Conservation (phyloP, 2,329 filamentous ascomycete species). For the Aspergillus novoparasiticus region DNA sequence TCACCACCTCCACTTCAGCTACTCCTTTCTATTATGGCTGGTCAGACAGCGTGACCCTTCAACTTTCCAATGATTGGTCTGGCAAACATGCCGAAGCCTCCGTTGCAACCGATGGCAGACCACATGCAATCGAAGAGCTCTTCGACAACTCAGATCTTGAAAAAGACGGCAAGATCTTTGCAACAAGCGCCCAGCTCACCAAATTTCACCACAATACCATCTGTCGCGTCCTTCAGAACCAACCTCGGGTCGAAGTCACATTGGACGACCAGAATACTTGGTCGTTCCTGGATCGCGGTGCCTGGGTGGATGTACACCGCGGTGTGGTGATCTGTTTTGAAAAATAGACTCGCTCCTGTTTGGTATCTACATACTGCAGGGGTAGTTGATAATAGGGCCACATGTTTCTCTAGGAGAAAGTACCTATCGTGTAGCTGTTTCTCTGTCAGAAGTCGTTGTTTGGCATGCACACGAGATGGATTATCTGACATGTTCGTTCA, state of each 20-base stretch:
- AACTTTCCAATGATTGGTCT: constrained; percentile 5
- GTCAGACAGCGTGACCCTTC: neutral
- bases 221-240: neutral
- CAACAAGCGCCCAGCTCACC: constrained; percentile 2
- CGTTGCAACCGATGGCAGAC: neutral
- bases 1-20: neutral
- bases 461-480: neutral
- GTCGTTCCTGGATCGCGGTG: constrained; percentile 1
- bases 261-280: neutral
- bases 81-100: neutral
- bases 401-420: neutral
- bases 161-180: neutral
- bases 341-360: neutral
- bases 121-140: neutral
- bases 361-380: neutral
- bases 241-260: neutral
- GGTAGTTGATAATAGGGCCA: neutral
- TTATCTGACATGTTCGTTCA: neutral
- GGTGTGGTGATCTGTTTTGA: neutral
- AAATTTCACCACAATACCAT: neutral
- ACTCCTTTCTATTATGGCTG: neutral
- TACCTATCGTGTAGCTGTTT: neutral
- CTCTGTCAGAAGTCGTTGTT: neutral
- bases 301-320: neutral
- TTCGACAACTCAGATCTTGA: neutral